Conservation (phyloP, 2,329 filamentous ascomycete species). For the Microcyclosporella mali region DNA sequence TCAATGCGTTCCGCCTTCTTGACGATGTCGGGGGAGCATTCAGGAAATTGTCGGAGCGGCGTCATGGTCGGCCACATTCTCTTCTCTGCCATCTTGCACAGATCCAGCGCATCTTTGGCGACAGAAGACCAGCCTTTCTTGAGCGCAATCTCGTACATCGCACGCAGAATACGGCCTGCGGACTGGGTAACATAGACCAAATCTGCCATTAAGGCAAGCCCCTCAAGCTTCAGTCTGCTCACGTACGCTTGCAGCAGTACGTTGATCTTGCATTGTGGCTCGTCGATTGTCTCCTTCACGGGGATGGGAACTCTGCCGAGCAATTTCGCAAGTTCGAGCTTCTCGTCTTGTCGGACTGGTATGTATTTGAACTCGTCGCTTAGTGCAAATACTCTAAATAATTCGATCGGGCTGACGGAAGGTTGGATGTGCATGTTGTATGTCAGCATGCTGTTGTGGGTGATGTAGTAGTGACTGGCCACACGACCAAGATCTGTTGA, state of each 20-base stretch:
- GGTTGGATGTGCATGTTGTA: slow-evolving; percentile 95
- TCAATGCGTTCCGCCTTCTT: slow-evolving; percentile 93
- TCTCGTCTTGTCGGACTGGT: slow-evolving; percentile 93
- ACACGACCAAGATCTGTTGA: slow-evolving; percentile 91
- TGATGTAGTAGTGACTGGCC: slow-evolving; percentile 97
- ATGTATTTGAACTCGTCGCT: slow-evolving; percentile 99
- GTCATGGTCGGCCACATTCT: slow-evolving; percentile 99
- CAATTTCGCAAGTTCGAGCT: slow-evolving; percentile 88
- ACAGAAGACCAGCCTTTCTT: slow-evolving; percentile 95
- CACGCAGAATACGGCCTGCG: slow-evolving; percentile 87
- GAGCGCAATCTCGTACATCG: slow-evolving; percentile 93
- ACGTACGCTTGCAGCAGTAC: slow-evolving; percentile 95
- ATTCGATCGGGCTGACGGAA: slow-evolving; percentile 84
- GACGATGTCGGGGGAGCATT: slow-evolving; percentile 76
- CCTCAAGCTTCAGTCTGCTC: slow-evolving; percentile 86
- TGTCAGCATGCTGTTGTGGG: slow-evolving; percentile 89
- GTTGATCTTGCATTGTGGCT: slow-evolving; percentile 96
- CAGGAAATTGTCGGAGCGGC: slow-evolving; percentile 81
- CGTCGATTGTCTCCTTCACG: slow-evolving; percentile 95
- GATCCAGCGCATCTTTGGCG: slow-evolving; percentile 81
- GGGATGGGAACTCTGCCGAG: slow-evolving; percentile 86
- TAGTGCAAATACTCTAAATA: slow-evolving; percentile 92
- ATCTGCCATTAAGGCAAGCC: slow-evolving; percentile 92
- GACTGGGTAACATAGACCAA: slow-evolving; percentile 98
- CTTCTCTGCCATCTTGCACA: slow-evolving; percentile 99